Percentiles rank a stretch among this genome's conserved stretches.
phyloP scores from a whole-genome alignment of 352 stramenopile species.

The Aphanomyces stellatus region DNA sequence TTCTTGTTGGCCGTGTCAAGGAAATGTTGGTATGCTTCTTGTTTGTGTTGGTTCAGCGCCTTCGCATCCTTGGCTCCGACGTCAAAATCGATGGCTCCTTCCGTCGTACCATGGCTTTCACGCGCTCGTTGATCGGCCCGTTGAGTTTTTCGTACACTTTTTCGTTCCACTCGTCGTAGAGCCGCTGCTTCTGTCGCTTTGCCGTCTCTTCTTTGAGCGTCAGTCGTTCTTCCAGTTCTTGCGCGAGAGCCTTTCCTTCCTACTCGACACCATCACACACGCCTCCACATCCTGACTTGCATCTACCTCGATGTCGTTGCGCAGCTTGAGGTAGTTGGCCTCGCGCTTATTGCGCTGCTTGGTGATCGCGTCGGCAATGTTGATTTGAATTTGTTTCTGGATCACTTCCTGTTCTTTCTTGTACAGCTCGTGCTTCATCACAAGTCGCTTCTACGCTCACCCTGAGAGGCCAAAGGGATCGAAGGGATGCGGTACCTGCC shows the following conservation, averaged over 20 bases:
- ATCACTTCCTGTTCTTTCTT: slow-evolving; percentile 54
- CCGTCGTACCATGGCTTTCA: slow-evolving; percentile 36
- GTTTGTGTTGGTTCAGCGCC: slow-evolving; percentile 35
- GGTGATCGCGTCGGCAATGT: slow-evolving; percentile 54
- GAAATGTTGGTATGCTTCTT: slow-evolving; percentile 63
- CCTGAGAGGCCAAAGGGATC: not conserved
- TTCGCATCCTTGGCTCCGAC: slow-evolving; percentile 28
- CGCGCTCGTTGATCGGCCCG: slow-evolving; percentile 42
- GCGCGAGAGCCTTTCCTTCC: slow-evolving; percentile 45
- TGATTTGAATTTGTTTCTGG: slow-evolving; percentile 46
- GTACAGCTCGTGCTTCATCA: slow-evolving; percentile 70
- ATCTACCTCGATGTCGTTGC: slow-evolving; percentile 53
- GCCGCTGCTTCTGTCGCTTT: slow-evolving; percentile 45
- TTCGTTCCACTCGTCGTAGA: slow-evolving; percentile 63
- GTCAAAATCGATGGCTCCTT: no score
- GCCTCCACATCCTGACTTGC: not conserved
- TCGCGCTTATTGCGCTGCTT: slow-evolving; percentile 58
- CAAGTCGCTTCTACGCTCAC: slow-evolving; percentile 42
- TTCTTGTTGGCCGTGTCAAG: slow-evolving; percentile 71
- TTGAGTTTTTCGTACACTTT: slow-evolving; percentile 68
- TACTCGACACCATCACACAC: not conserved
- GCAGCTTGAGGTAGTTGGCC: slow-evolving; percentile 55
- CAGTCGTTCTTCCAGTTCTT: slow-evolving; percentile 56
- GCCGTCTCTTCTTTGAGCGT: slow-evolving; percentile 56
- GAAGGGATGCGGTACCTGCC: slow-evolving; percentile 31